phyloP scores from a whole-genome alignment of 176 grass and related monocot species.

The Leersia perrieri region DNA sequence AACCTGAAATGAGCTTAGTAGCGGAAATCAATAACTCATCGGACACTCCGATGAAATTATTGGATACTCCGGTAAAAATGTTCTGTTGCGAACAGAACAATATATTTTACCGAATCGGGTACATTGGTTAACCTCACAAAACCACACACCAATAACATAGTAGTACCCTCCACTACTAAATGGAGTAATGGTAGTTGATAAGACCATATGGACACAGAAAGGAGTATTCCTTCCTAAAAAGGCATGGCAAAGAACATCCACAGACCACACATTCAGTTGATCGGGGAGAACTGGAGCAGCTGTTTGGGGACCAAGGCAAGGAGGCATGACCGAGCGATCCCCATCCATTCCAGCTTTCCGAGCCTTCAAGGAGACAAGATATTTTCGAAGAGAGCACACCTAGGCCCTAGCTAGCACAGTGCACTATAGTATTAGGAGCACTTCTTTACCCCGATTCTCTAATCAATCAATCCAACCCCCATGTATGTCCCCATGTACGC shows the following conservation, averaged over 20 bases:
- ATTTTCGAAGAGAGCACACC: constrained; percentile 41
- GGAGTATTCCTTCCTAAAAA: background rate
- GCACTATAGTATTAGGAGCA: background rate
- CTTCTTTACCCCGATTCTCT: background rate
- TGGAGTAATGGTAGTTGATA: background rate
- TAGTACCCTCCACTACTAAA: background rate
- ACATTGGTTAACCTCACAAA: background rate
- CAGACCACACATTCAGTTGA: too few species aligned
- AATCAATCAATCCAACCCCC: background rate
- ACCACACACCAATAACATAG: background rate
- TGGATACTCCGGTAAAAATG: too few species aligned
- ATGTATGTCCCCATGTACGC: background rate
- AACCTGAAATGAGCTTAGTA: too few species aligned
- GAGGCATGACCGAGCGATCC: background rate
- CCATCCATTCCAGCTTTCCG: background rate
- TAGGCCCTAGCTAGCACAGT: constrained; percentile 7
- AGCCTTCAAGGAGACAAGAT: constrained; percentile 26
- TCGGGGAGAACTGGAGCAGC: background rate
- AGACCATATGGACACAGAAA: background rate
- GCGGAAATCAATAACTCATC: too few species aligned
- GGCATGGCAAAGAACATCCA: background rate
- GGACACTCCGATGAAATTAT: too few species aligned
- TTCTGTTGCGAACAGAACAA: too few species aligned
- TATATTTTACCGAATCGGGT: background rate
- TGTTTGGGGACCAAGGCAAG: background rate